Percentiles rank a stretch among this genome's conserved stretches.
phyloP scores from a whole-genome alignment of 179 eudicot genomes.

The Heliamphora pulchella region DNA sequence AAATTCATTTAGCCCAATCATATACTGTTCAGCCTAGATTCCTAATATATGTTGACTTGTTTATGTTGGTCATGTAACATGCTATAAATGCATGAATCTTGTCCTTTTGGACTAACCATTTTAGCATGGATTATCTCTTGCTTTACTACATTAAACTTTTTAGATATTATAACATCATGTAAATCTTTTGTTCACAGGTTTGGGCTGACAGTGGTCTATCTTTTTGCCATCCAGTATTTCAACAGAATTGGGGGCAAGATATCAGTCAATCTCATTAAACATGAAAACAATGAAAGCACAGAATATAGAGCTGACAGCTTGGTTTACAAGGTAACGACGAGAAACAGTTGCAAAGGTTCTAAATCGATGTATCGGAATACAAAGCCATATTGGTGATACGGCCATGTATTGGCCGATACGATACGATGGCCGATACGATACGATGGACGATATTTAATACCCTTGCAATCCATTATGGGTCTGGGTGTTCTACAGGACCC shows the following conservation, averaged over 20 bases:
- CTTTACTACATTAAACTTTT: neutral
- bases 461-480: neutral
- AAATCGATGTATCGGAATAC: too few relatives aligned
- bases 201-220: conserved; percentile 70
- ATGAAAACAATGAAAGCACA: conserved; percentile 53
- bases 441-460: too few relatives aligned
- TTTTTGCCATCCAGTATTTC: conserved; percentile 71
- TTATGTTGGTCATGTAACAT: neutral
- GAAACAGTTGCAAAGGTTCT: neutral
- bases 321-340: conserved; percentile 67
- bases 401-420: too few relatives aligned
- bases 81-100: neutral
- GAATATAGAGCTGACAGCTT: conserved; percentile 80
- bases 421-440: too few relatives aligned
- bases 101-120: neutral
- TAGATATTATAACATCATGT: neutral
- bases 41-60: neutral
- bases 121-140: neutral
- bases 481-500: neutral
- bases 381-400: too few relatives aligned
- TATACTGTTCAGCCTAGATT: neutral
- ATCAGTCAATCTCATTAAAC: conserved; percentile 71
- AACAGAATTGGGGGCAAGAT: conserved; percentile 68
- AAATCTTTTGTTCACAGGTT: conserved; percentile 43
- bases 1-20: neutral